A percentile compares a stretch with the other conserved stretches of the same genome.
Conservation (phyloP, 352 stramenopile genomes). For the Globisporangium viniferum region DNA sequence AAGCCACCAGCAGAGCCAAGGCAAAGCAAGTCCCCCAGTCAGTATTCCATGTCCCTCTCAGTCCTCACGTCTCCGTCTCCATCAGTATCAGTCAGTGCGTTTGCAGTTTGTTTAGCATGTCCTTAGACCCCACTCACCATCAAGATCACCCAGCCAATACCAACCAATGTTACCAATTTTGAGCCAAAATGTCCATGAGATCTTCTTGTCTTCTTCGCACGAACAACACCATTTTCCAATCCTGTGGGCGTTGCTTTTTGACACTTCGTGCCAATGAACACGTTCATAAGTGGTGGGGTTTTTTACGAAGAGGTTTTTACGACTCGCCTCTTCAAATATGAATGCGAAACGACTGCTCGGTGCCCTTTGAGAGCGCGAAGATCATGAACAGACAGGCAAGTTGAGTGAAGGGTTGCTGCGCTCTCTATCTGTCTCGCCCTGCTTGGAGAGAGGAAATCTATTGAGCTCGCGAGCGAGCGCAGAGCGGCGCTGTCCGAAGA, state of each 20-base stretch:
- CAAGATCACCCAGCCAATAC: neutral
- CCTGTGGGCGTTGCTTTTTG: neutral
- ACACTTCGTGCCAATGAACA: too few relatives aligned
- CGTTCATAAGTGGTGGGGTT: neutral
- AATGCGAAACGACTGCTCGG: neutral
- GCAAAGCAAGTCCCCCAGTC: neutral
- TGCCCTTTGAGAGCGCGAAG: neutral
- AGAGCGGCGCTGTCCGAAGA: constrained; percentile 5
- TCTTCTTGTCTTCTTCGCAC: too few relatives aligned
- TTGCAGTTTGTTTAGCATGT: neutral
- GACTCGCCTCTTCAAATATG: neutral
- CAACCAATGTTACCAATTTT: neutral
- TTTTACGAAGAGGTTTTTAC: constrained; percentile 12
- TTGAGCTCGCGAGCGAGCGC: neutral
- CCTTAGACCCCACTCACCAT: neutral
- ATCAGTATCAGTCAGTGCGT: neutral
- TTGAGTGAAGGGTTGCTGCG: neutral
- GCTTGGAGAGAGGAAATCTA: neutral
- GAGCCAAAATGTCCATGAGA: too few relatives aligned
- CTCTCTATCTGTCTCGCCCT: neutral
- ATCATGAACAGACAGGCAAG: neutral
- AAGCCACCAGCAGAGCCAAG: neutral
- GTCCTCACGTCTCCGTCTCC: neutral
- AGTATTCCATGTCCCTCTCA: neutral
- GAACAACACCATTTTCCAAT: too few relatives aligned